These are phyloP conservation scores for Chytriomyces sp. DNA, from an alignment of 192 early-diverging fungal species.

Conservation along the genomic window DNA sequence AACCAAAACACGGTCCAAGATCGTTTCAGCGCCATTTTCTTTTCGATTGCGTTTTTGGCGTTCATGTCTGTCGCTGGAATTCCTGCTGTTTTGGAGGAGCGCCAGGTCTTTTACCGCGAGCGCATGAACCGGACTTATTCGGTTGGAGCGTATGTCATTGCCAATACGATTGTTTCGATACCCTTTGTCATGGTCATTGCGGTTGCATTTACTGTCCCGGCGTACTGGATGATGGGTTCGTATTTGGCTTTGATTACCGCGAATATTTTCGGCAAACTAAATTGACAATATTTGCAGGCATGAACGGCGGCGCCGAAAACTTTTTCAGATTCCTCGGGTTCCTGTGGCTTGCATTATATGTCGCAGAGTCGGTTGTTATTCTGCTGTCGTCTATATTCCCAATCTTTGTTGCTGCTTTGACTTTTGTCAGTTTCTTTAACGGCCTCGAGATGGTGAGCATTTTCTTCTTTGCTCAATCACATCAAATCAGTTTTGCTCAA, in stretches of 20 bases:
- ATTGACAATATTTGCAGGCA: background rate
- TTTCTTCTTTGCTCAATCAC: no score
- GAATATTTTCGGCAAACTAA: no score
- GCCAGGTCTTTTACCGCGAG: conserved; percentile 49
- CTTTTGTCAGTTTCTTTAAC: conserved; percentile 35
- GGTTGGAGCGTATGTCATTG: conserved; percentile 43
- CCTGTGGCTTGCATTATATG: conserved; percentile 46
- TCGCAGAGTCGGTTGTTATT: conserved; percentile 46
- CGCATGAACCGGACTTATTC: conserved; percentile 38
- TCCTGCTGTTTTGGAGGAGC: conserved; percentile 50
- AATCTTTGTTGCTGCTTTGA: conserved; percentile 50
- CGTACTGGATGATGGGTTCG: conserved; percentile 40
- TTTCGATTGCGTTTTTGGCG: conserved; percentile 40
- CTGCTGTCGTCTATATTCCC: conserved; percentile 42
- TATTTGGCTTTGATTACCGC: background rate
- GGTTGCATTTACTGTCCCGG: conserved; percentile 38
- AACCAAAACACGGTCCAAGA: conserved; percentile 41
- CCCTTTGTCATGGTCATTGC: conserved; percentile 44
- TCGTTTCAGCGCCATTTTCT: conserved; percentile 44
- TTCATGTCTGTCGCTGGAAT: conserved; percentile 53
- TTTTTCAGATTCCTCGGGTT: conserved; percentile 49
- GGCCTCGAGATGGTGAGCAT: conserved; percentile 37
- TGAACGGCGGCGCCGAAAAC: conserved; percentile 23
- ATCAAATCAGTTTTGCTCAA: no score
- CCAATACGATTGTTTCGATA: conserved; percentile 43